Evolutionary conservation across 164 flowering plant species (phyloP).

Genomic region (Nymphaea colorata): DNA sequence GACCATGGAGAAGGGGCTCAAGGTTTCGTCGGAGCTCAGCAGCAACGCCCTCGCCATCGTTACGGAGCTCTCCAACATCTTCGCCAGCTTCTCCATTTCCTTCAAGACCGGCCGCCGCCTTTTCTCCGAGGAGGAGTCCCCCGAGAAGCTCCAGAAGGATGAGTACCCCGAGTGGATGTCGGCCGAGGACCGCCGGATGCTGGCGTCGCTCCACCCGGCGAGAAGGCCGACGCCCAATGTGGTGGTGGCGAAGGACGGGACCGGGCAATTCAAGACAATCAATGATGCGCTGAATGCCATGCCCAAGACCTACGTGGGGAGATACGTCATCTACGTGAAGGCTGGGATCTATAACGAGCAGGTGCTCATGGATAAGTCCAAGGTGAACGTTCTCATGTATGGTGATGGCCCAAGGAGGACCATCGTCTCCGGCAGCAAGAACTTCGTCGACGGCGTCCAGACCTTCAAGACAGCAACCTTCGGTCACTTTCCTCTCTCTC

Average conservation of each 20-base stretch:
- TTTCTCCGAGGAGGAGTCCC: conserved; percentile 7
- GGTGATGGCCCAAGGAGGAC: conserved; percentile 61
- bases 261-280: conserved; percentile 39
- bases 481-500: conserved; percentile 15
- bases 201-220: conserved; percentile 9
- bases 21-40: conserved; percentile 27
- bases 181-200: conserved; percentile 21
- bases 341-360: conserved; percentile 48
- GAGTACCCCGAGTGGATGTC: conserved; percentile 32
- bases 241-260: conserved; percentile 48
- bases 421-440: conserved; percentile 33
- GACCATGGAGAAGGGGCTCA: conserved; percentile 16
- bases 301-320: conserved; percentile 25
- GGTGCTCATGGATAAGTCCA: conserved; percentile 19
- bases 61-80: conserved; percentile 18
- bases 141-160: conserved; percentile 4
- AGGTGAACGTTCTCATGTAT: conserved; percentile 34
- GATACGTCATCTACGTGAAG: conserved; percentile 40
- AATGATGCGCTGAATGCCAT: conserved; percentile 35
- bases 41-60: conserved; percentile 41
- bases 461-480: conserved; percentile 42
- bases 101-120: conserved; percentile 9
- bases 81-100: conserved; percentile 13
- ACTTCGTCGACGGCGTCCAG: conserved; percentile 13
- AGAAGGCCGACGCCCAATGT: conserved; percentile 19